Evolutionary conservation across 2,329 filamentous ascomycete genomes (phyloP).

Genomic region (Fusarium burgessii): DNA sequence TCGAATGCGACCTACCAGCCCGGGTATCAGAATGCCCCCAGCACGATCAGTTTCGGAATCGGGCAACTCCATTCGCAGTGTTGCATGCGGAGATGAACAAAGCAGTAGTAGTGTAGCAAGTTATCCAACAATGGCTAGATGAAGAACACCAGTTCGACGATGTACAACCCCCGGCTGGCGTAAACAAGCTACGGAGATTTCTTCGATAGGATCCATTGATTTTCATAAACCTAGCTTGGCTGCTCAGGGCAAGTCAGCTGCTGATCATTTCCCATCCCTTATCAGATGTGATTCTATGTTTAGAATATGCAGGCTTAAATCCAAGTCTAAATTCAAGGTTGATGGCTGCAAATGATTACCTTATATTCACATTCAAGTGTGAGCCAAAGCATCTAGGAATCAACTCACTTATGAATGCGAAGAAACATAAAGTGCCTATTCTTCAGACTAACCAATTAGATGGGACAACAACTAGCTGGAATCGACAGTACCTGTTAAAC

Average conservation of each 20-base stretch:
- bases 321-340: not conserved
- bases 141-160: not conserved
- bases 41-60: not conserved
- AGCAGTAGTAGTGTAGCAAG: not conserved
- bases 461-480: not conserved
- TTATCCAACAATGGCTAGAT: not conserved
- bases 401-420: not conserved
- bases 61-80: not conserved
- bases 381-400: too few species aligned
- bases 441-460: not conserved
- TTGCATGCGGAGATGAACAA: not conserved
- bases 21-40: not conserved
- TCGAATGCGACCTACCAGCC: not conserved
- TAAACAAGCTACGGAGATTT: conserved; percentile 38
- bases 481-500: too few species aligned
- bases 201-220: conserved; percentile 21
- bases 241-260: conserved; percentile 11
- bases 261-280: conserved; percentile 14
- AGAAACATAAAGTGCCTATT: not conserved
- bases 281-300: not conserved
- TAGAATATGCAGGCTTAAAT: too few species aligned
- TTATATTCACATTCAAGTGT: not conserved
- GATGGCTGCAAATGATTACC: not conserved
- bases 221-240: conserved; percentile 7
- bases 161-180: conserved; percentile 5